These are phyloP conservation scores for Globisporangium parvum DNA, from an alignment of 352 stramenopile genomes.

Conservation along the genomic window DNA sequence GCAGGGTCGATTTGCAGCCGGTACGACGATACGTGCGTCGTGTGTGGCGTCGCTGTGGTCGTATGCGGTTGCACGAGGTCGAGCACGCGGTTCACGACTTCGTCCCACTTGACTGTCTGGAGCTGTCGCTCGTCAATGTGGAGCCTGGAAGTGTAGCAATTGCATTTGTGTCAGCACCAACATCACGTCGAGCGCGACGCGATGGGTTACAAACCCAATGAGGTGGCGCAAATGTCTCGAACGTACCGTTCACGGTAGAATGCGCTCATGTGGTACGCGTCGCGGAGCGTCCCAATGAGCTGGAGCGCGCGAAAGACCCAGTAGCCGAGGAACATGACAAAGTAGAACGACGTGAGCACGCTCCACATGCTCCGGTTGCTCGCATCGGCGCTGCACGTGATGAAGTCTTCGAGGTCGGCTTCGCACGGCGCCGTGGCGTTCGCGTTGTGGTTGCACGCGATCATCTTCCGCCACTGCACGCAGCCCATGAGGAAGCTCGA, in stretches of 20 bases:
- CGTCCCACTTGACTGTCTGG: constrained; percentile 83
- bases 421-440: constrained; percentile 79
- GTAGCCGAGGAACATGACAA: constrained; percentile 92
- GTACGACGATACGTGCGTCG: constrained; percentile 82
- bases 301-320: constrained; percentile 84
- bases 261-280: constrained; percentile 86
- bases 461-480: constrained; percentile 92
- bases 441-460: constrained; percentile 64
- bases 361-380: constrained; percentile 38
- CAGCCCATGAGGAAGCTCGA: constrained; percentile 94
- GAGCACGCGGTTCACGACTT: constrained; percentile 86
- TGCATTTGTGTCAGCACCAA: not conserved
- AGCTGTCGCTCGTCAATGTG: constrained; percentile 84
- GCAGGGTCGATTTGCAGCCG: constrained; percentile 76
- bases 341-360: constrained; percentile 88
- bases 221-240: not conserved
- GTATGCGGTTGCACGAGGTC: constrained; percentile 31
- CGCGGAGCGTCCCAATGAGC: constrained; percentile 77
- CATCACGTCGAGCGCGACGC: too few relatives aligned
- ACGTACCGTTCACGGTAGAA: constrained; percentile 86
- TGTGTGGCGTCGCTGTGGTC: constrained; percentile 54
- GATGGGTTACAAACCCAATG: not conserved
- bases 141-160: constrained; percentile 28
- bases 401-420: constrained; percentile 59
- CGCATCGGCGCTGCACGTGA: constrained; percentile 52